Evolutionary conservation across 129 eudicot genomes (phyloP), one percentile per base, ranked within the genome.

Genomic region (Kitagawia praeruptora): DNA sequence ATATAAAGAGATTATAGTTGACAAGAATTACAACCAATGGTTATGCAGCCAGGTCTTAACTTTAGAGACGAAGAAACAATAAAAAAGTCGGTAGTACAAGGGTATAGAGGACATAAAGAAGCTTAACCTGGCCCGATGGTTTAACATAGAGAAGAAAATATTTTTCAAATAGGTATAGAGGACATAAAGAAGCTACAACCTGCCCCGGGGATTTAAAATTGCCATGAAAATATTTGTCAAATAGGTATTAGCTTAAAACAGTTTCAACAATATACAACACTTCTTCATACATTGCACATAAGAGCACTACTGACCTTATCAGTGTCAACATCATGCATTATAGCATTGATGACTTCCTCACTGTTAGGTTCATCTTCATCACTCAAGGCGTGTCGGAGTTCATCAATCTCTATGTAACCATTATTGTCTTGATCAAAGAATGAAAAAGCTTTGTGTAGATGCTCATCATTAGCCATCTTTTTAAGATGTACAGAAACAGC

Each of bases 401-500:
- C 97, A 70, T 92, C 96, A 23, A 88, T 79, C 76, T 92, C 97
- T 51, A 92, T 92, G 81, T 69, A 92, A 71, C 97, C 97, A 70
- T 84, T 87, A 70, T 81, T 67, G 82, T 92, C 88, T 66, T 80
- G 74, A 84, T 92, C 96, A 83, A 92, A 92, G 78, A 86, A 87
- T 31, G 91, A 80, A 81, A 89, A 92, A 25, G 96, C 96, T 85
- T 92, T 92, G 83, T 85, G 93, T 46, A 92, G 80, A 80, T 92
- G 96, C 64, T 92, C 97, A 81, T 92, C 97, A 61, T 92, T 92
- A 66, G 88, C 93, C 93, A 92, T 85, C 80, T 83, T 92, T 69
- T 77, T 86, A 7, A 92, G 87, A 88, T 92, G 97, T 71, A 89
- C 89, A 34, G 88, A 84, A 42, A 92, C 85, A 75, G 96, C 95